Percentiles rank a stretch among this genome's conserved stretches.
Conservation (phyloP, 2,329 filamentous ascomycete species). For the Escovopsis sp. region DNA sequence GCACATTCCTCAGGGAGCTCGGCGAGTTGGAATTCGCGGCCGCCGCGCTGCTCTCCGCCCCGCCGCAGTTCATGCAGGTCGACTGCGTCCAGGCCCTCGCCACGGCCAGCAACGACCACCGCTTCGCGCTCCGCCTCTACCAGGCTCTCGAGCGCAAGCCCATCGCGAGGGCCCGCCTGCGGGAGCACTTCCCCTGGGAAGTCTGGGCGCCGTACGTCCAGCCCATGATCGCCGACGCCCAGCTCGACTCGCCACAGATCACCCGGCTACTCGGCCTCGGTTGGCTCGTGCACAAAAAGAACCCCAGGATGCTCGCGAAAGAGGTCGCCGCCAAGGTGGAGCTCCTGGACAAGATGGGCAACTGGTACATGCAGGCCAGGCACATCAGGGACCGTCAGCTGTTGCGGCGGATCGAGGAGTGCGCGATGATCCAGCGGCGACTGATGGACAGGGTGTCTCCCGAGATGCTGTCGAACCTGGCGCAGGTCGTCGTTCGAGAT, state of each 20-base stretch:
- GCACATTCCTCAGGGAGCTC: constrained; percentile 5
- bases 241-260: constrained; percentile 10
- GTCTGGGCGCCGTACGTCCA: constrained; percentile 19
- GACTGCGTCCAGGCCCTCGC: constrained; percentile 8
- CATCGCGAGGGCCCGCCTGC: neutral
- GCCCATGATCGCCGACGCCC: constrained; percentile 18
- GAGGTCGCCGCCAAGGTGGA: constrained; percentile 11
- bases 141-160: constrained; percentile 5
- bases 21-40: constrained; percentile 7
- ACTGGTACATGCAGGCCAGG: constrained; percentile 13
- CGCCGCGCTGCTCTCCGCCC: constrained; percentile 3
- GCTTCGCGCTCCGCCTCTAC: constrained; percentile 13
- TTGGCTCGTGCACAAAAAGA: neutral
- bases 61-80: constrained; percentile 2
- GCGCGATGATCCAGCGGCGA: constrained; percentile 12
- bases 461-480: constrained; percentile 13
- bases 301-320: neutral
- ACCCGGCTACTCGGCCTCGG: constrained; percentile 16
- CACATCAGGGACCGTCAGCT: constrained; percentile 15
- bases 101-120: constrained; percentile 11
- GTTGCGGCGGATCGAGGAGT: constrained; percentile 17
- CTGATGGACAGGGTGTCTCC: constrained; percentile 12
- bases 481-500: constrained; percentile 17
- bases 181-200: constrained; percentile 17
- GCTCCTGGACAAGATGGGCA: constrained; percentile 17